Percentiles rank a stretch among this genome's conserved stretches.
phyloP scores from a whole-genome alignment of 2,329 filamentous ascomycete species.

The Thermothelomyces thermophilus region DNA sequence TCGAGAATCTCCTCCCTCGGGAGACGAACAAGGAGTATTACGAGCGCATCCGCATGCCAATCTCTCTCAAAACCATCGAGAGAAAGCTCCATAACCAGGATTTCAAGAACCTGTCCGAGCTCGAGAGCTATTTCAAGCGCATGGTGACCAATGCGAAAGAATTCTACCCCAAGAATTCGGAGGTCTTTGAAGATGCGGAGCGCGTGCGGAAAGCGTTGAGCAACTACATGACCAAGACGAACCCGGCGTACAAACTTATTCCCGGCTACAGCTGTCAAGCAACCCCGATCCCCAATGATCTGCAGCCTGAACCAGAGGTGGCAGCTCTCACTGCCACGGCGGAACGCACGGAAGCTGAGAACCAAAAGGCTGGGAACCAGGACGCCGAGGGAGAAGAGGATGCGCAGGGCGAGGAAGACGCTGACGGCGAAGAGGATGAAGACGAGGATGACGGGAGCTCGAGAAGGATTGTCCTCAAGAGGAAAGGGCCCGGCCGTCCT shows the following conservation, averaged over 20 bases:
- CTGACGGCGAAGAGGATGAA: constrained; percentile 28
- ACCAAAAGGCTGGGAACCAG: constrained; percentile 26
- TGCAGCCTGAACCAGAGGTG: constrained; percentile 18
- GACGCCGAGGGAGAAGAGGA: constrained; percentile 30
- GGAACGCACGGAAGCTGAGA: constrained; percentile 29
- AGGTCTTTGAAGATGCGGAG: constrained; percentile 77
- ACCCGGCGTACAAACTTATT: constrained; percentile 69
- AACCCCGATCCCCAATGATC: constrained; percentile 50
- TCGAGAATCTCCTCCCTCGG: constrained; percentile 63
- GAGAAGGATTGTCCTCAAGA: constrained; percentile 22
- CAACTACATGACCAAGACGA: constrained; percentile 81
- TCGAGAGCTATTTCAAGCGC: constrained; percentile 82
- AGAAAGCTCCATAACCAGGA: constrained; percentile 61
- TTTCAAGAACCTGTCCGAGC: constrained; percentile 63
- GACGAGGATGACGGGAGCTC: constrained; percentile 25
- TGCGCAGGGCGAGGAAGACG: constrained; percentile 26
- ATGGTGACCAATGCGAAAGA: constrained; percentile 85
- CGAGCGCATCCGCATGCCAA: constrained; percentile 65
- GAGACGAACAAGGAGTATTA: constrained; percentile 69
- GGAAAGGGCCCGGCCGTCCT: constrained; percentile 29
- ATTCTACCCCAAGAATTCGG: constrained; percentile 66
- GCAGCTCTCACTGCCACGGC: constrained; percentile 29
- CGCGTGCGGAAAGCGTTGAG: constrained; percentile 78
- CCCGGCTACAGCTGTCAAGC: constrained; percentile 63
- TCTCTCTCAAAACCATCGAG: constrained; percentile 72